Evolutionary conservation across 2,329 filamentous ascomycete species (phyloP), one percentile per base, ranked within the genome.

Genomic region (Pseudopyricularia cyperi): DNA sequence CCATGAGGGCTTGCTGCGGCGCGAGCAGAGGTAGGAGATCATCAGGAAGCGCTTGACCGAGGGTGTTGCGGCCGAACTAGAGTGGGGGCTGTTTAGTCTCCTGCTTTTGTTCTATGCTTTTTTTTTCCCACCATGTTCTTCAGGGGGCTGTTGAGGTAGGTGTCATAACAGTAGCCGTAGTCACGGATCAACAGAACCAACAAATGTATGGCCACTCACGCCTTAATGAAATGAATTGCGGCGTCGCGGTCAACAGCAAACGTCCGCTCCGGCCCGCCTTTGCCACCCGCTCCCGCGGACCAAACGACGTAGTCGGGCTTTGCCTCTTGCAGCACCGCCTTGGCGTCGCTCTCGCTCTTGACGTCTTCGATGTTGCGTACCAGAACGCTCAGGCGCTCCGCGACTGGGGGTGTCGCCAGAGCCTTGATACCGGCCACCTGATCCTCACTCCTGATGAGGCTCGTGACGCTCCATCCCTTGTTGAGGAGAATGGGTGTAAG

Each of bases 401-500:
- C 83, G 26, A 83, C 83, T 2, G 74, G 74, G 52, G 78, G 71
- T 17, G 72, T 76, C 17, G 73, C 19, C 3, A 87, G 74, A 53
- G 75, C 74, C 59, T 83, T 68, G 53, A 94, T 82, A 51, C 80
- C 70, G 3, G 71, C 62, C 44, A 77, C 74, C 58, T 93, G 87
- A 0, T 81, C 79, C n/a, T 79, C 70, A 56, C 81, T 78, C 60
- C 88, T 85, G 64, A 94, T 83, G 55, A 93, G 71, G 63, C 83
- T 87, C 54, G 85, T 89, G 52, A 94, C 84, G 57, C 79, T 79
- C 84, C 87, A 91, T 33, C 79, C 79, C 57, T 82, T 80, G 50
- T 80, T 73, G 42, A 93, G 79, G 7, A 94, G 80, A 54, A 90
- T 75, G 1, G 85, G 85, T 8, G 87, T 93, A 37, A 93, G 75